These are phyloP conservation scores for Pseudocercospora cruenta DNA, from an alignment of 2,329 filamentous ascomycete species.

Conservation along the genomic window DNA sequence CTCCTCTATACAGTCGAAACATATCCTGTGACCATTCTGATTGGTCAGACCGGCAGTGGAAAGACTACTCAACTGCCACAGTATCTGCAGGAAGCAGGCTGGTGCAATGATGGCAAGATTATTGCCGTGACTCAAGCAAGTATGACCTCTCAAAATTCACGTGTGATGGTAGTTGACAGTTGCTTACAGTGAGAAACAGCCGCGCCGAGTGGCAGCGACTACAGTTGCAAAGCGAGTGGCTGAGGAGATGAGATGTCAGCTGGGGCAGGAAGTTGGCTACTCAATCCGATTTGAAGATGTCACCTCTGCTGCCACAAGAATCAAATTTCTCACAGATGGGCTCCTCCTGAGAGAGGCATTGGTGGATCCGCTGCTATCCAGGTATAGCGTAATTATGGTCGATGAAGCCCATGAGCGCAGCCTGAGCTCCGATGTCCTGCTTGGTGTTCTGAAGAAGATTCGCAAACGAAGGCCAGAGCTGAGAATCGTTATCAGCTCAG, in stretches of 20 bases:
- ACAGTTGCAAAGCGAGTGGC: slow-evolving; percentile 87
- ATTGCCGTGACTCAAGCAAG: slow-evolving; percentile 88
- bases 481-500: slow-evolving; percentile 88
- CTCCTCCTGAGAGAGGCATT: slow-evolving; percentile 88
- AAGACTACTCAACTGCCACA: slow-evolving; percentile 97
- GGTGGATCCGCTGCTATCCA: slow-evolving; percentile 84
- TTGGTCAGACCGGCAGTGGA: slow-evolving; percentile 91
- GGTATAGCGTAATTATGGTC: slow-evolving; percentile 96
- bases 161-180: slow-evolving; percentile 31
- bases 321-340: slow-evolving; percentile 96
- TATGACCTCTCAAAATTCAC: slow-evolving; percentile 33
- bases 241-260: slow-evolving; percentile 80
- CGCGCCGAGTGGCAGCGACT: slow-evolving; percentile 85
- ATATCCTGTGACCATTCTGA: slow-evolving; percentile 80
- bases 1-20: slow-evolving; percentile 87
- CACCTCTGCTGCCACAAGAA: slow-evolving; percentile 79
- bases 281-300: slow-evolving; percentile 91
- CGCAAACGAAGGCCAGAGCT: slow-evolving; percentile 76
- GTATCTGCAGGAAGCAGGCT: slow-evolving; percentile 84
- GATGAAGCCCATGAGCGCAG: slow-evolving; percentile 96
- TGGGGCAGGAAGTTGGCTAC: slow-evolving; percentile 87
- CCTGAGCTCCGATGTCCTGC: slow-evolving; percentile 85
- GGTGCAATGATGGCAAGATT: slow-evolving; percentile 80
- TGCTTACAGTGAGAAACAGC: slow-evolving; percentile 57
- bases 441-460: slow-evolving; percentile 92